These are phyloP conservation scores for Diaporthe eres DNA, from an alignment of 2,329 filamentous ascomycete species.

Conservation along the genomic window DNA sequence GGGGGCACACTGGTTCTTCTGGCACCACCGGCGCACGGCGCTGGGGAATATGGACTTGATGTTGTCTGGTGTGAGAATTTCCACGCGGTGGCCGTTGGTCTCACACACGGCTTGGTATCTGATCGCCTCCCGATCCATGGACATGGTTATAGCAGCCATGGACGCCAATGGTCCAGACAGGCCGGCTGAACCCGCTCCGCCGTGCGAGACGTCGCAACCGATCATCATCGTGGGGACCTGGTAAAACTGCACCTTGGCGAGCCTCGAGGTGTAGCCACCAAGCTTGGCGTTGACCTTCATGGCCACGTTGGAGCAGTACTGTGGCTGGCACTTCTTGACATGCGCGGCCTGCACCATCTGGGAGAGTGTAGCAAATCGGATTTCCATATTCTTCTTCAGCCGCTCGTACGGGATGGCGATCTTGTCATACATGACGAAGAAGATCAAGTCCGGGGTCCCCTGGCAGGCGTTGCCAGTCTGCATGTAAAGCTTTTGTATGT, in stretches of 20 bases:
- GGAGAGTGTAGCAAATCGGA: slow-evolving; percentile 84
- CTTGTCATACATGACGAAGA: slow-evolving; percentile 82
- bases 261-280: slow-evolving; percentile 80
- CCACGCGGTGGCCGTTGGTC: slow-evolving; percentile 85
- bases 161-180: slow-evolving; percentile 64
- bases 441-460: slow-evolving; percentile 78
- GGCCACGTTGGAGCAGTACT: slow-evolving; percentile 93
- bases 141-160: slow-evolving; percentile 89
- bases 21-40: slow-evolving; percentile 76
- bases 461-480: slow-evolving; percentile 67
- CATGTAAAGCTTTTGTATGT: slow-evolving; percentile 70
- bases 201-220: slow-evolving; percentile 92
- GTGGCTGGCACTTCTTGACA: slow-evolving; percentile 77
- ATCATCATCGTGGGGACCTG: slow-evolving; percentile 81
- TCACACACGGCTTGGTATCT: slow-evolving; percentile 85
- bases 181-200: slow-evolving; percentile 74
- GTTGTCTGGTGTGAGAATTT: slow-evolving; percentile 81
- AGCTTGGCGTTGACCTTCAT: slow-evolving; percentile 99
- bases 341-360: slow-evolving; percentile 84
- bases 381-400: slow-evolving; percentile 91
- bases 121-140: slow-evolving; percentile 78
- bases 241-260: slow-evolving; percentile 59
- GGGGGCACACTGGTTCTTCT: slow-evolving; percentile 70
- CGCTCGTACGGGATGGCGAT: slow-evolving; percentile 82
- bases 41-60: slow-evolving; percentile 75